A percentile compares a stretch with the other conserved stretches of the same genome.
Conservation (phyloP, 169 alveolate species). For the Plasmodium inui region DNA sequence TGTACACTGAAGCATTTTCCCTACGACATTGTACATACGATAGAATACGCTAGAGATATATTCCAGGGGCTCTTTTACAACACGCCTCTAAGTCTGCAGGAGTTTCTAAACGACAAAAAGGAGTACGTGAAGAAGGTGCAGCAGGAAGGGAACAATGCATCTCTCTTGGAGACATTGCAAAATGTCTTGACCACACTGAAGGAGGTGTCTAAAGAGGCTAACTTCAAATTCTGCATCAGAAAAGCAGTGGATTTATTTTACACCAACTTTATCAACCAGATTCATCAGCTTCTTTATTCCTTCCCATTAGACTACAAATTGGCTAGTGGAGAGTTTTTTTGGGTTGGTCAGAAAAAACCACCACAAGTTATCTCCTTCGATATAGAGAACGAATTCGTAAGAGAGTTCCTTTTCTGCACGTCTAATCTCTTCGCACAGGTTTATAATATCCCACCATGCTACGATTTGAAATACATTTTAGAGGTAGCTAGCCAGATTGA, state of each 20-base stretch:
- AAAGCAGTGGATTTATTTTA: slow-evolving; percentile 91
- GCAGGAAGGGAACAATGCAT: slow-evolving; percentile 78
- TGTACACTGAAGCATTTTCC: slow-evolving; percentile 98
- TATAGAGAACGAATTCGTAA: slow-evolving; percentile 88
- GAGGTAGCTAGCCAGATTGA: slow-evolving; percentile 71
- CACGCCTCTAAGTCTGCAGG: slow-evolving; percentile 92
- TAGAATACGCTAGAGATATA: slow-evolving; percentile 99
- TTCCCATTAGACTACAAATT: slow-evolving; percentile 96
- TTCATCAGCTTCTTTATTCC: slow-evolving; percentile 93
- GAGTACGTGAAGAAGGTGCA: slow-evolving; percentile 76
- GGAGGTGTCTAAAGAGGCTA: slow-evolving; percentile 75
- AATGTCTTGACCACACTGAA: slow-evolving; percentile 77
- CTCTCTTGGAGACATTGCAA: slow-evolving; percentile 76
- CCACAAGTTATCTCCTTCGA: slow-evolving; percentile 94
- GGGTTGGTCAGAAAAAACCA: slow-evolving; percentile 99
- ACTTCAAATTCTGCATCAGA: slow-evolving; percentile 84
- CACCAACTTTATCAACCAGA: slow-evolving; percentile 91
- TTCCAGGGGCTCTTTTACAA: slow-evolving; percentile 97
- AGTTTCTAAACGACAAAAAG: slow-evolving; percentile 87
- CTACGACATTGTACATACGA: slow-evolving; percentile 97
- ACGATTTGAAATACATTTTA: slow-evolving; percentile 71
- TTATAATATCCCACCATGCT: slow-evolving; percentile 80
- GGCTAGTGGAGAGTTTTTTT: slow-evolving; percentile 96
- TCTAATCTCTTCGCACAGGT: slow-evolving; percentile 93
- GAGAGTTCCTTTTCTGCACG: slow-evolving; percentile 90